phyloP scores from a whole-genome alignment of 2,329 filamentous ascomycete genomes.

The Aspergillus quadricinctus region DNA sequence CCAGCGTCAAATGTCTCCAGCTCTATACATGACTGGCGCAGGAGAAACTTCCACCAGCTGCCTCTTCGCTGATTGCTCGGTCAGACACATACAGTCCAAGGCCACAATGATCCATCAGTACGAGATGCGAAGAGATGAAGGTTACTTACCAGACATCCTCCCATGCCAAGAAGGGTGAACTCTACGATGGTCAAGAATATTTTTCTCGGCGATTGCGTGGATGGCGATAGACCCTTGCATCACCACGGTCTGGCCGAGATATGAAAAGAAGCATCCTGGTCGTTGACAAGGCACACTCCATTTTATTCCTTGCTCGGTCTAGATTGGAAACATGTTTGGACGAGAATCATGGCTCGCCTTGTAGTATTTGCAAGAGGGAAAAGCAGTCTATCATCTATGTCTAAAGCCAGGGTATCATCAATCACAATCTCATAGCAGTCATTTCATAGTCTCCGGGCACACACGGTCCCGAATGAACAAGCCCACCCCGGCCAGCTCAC shows the following conservation, averaged over 20 bases:
- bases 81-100: conserved; percentile 25
- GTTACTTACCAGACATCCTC: conserved; percentile 17
- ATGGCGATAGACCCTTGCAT: not conserved
- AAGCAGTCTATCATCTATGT: not conserved
- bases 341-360: not conserved
- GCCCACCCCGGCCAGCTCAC: conserved; percentile 17
- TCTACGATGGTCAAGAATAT: conserved; percentile 22
- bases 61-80: conserved; percentile 23
- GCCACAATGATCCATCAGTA: conserved; percentile 14
- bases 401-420: not conserved
- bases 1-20: not conserved
- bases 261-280: not conserved
- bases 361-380: not conserved
- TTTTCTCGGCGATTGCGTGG: conserved; percentile 21
- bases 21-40: conserved; percentile 21
- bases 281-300: not conserved
- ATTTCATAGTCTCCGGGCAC: conserved; percentile 14
- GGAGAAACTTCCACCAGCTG: conserved; percentile 18
- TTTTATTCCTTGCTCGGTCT: not conserved
- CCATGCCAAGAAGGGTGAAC: conserved; percentile 16
- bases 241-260: too few relatives aligned
- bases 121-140: not conserved
- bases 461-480: conserved; percentile 23
- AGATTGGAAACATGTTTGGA: not conserved
- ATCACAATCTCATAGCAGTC: not conserved